Percentiles rank a stretch among this genome's conserved stretches.
Conservation (phyloP, 352 stramenopile genomes). For the Pythium apleroticum region DNA sequence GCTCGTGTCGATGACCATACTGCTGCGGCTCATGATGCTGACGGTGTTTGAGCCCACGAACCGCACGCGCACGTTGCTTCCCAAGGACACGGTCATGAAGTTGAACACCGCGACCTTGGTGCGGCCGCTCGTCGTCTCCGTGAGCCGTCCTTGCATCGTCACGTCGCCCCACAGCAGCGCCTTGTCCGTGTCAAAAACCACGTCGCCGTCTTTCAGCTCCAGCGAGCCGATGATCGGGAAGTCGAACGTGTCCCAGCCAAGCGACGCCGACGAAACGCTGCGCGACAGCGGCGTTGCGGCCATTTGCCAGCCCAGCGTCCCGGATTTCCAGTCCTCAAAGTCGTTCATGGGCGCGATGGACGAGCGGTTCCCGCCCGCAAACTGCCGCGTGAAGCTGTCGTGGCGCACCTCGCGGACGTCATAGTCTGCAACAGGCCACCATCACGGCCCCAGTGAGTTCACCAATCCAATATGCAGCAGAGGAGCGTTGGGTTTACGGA, state of each 20-base stretch:
- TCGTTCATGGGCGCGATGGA: constrained; percentile 86
- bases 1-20: constrained; percentile 89
- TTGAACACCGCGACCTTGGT: constrained; percentile 95
- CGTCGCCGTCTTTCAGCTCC: constrained; percentile 66
- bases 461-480: too few relatives aligned
- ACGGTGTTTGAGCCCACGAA: constrained; percentile 88
- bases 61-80: constrained; percentile 72
- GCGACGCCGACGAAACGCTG: neutral
- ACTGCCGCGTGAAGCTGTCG: constrained; percentile 83
- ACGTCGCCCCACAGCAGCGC: constrained; percentile 58
- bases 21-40: constrained; percentile 90
- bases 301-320: constrained; percentile 73
- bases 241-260: constrained; percentile 63
- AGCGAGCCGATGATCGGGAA: constrained; percentile 77
- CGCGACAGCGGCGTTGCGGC: constrained; percentile 8
- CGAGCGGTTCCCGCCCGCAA: constrained; percentile 69
- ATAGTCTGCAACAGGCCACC: constrained; percentile 76
- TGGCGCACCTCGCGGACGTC: constrained; percentile 63
- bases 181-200: constrained; percentile 77
- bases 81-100: constrained; percentile 94
- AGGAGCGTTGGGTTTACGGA: constrained; percentile 9
- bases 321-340: constrained; percentile 96
- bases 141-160: constrained; percentile 54
- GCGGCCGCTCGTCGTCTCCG: constrained; percentile 52
- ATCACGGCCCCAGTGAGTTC: too few relatives aligned